phyloP scores from a whole-genome alignment of 148 eudicot genomes.

The Hydrangea macrophylla region DNA sequence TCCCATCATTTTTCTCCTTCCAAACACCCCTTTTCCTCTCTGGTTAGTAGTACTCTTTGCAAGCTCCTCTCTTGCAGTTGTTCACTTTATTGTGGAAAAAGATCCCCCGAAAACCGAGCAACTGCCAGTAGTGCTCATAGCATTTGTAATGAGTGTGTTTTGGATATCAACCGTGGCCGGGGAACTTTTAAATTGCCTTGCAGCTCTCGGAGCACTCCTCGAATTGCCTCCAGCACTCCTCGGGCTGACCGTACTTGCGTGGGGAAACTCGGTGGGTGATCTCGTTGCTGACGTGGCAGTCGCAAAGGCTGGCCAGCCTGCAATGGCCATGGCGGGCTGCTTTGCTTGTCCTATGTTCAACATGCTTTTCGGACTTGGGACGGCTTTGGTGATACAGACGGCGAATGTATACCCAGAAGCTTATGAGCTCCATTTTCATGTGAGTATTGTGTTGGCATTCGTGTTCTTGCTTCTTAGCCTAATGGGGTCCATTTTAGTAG shows the following conservation, averaged over 20 bases:
- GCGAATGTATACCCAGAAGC: slow-evolving; percentile 72
- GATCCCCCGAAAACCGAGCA: slow-evolving; percentile 86
- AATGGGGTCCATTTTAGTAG: slow-evolving; percentile 85
- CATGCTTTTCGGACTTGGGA: slow-evolving; percentile 91
- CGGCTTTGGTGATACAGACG: slow-evolving; percentile 75
- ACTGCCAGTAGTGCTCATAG: slow-evolving; percentile 45
- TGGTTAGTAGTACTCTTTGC: slow-evolving; percentile 67
- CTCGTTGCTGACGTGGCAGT: slow-evolving; percentile 98
- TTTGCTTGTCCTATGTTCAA: slow-evolving; percentile 98
- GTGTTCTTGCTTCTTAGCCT: slow-evolving; percentile 84
- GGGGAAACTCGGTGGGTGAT: slow-evolving; percentile 97
- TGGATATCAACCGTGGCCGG: slow-evolving; percentile 94
- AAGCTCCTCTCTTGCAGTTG: slow-evolving; percentile 64
- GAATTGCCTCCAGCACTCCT: slow-evolving; percentile 70
- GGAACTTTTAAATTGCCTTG: slow-evolving; percentile 87
- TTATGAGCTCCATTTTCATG: slow-evolving; percentile 71
- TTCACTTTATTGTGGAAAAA: slow-evolving; percentile 70
- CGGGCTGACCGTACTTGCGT: slow-evolving; percentile 88
- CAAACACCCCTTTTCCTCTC: slow-evolving; percentile 64
- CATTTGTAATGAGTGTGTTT: slow-evolving; percentile 91
- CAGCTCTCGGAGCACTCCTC: slow-evolving; percentile 65
- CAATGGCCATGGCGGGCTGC: slow-evolving; percentile 98
- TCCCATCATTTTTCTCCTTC: slow-evolving; percentile 56
- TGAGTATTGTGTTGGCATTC: slow-evolving; percentile 83
- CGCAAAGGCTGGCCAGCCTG: slow-evolving; percentile 96